phyloP scores from a whole-genome alignment of 305 asterid species.

The Plantago rigida region DNA sequence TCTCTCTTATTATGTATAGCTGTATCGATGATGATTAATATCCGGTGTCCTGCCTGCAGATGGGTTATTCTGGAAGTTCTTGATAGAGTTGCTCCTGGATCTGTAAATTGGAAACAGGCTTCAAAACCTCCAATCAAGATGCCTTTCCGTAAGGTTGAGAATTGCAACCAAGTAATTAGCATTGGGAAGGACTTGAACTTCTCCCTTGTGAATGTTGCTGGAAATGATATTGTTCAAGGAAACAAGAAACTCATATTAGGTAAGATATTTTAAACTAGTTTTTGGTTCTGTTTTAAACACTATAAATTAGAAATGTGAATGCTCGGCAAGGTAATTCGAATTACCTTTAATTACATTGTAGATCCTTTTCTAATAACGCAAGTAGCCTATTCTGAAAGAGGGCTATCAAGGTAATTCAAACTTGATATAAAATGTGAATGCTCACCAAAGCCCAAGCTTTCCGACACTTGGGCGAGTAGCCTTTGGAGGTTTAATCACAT shows the following conservation, averaged over 20 bases:
- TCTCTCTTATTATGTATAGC: constrained; percentile 18
- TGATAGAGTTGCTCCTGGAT: constrained; percentile 61
- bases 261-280: constrained; percentile 25
- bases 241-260: constrained; percentile 91
- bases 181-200: constrained; percentile 77
- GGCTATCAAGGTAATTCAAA: too few species aligned
- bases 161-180: constrained; percentile 83
- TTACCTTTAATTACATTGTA: too few species aligned
- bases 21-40: constrained; percentile 5
- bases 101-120: constrained; percentile 84
- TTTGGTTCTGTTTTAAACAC: too few species aligned
- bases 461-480: too few species aligned
- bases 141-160: constrained; percentile 91
- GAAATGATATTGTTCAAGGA: constrained; percentile 92
- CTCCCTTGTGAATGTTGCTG: constrained; percentile 91
- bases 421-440: too few species aligned
- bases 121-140: constrained; percentile 85
- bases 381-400: too few species aligned
- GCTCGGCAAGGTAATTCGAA: not conserved
- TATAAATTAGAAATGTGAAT: not conserved
- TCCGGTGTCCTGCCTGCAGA: constrained; percentile 35
- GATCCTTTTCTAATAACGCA: too few species aligned
- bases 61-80: constrained; percentile 83
- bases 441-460: too few species aligned
- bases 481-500: too few species aligned